Evolutionary conservation across 148 eudicot species (phyloP), one percentile per base, ranked within the genome.

Genomic region (Silene latifolia): DNA sequence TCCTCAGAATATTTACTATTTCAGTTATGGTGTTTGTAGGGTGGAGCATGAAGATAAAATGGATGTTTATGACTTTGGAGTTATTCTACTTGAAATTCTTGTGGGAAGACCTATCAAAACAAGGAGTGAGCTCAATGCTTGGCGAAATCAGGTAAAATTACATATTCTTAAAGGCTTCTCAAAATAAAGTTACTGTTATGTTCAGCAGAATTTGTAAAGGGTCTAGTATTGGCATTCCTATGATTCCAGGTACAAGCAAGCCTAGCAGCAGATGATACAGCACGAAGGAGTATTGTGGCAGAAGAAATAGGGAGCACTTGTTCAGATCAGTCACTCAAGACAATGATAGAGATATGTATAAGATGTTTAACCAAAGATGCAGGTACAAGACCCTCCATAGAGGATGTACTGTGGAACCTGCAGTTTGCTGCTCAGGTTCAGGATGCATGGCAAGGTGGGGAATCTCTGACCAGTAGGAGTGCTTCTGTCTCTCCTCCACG

Each of bases 341-440:
- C 98, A 9, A 83, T 88, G 87, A 89, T 92, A 80, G 97, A 90
- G 74, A 81, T 92, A 25, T 89, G 93, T 77, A 66, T 76, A 18
- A 86, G 93, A 76, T 95, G 97, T 77, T 57, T 95, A 66, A 60
- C 32, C 4, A 77, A 87, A 32, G 86, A 87, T 54, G 88, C 84
- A n/a, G 81, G 75, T 39, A 85, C 85, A 69, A 88, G 96, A 83
- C 97, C 98, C 15, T 89, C 98, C 0, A 77, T 95, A 9, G 97
- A 92, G 72, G 98, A 95, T 77, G 84, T 95, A 58, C 80, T 95
- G 15, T 92, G 98, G 98, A 92, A 95, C 79, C 76, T 95, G 83
- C 97, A 90, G 78, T 95, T 95, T 87, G 97, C 97, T 71, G 87
- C 93, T 69, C 98, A 95, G 79, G 96, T 92, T 77, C 97, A 94